Base-by-base conservation (phyloP, 768 basidiomycete species). In the Calocera viscosa region DNA sequence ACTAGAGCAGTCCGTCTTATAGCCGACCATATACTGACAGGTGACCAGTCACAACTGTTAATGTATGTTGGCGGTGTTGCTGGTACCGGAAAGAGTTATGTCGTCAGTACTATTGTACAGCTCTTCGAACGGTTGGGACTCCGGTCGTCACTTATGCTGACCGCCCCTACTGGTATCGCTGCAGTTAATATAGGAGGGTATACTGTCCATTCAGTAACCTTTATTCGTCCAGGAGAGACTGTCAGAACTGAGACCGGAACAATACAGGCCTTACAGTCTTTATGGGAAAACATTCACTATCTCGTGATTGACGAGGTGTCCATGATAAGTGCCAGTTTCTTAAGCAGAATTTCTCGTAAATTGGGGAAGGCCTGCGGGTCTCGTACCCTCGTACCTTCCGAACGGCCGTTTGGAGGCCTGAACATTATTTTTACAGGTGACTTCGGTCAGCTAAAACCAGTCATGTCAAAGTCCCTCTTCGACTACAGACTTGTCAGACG, bases 21-120 rank as follows among this genome's bases (percentile, higher is more conserved):
- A 11, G 68, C 68, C 47, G 28, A 60, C 14, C 67, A 68, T 60
- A 19, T 35, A 19, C 7, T 28, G 2, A 24, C 17, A 2, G 40
- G 26, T 17, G 17, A n/a, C 16, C 16, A 12, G 2, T 30, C 64
- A 19, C 63, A 65, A 17, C 33, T 69, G 43, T 19, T 40, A 12
- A 67, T 69, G 68, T 63, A 69, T 30, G 24, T 69, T 19, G 67
- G 67, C 26, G 68, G 68, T 5, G 53, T 69, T 24, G 68, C 39
- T 11, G 68, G 68, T 8, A 66, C 68, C 1, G 68, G 68, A 16
- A 68, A 68, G 35, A 66, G 65, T 19, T 63, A 67, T 64, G 67
- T 67, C 17, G 53, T 69, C 14, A 39, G 53, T 24, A 64, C 69
- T 17, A 22, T 69, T 17, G 40, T 43, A 2, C 8, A 24, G 12